These are phyloP conservation scores for Chrysosporium queenslandicum DNA, from an alignment of 2,329 filamentous ascomycete genomes.

Conservation along the genomic window DNA sequence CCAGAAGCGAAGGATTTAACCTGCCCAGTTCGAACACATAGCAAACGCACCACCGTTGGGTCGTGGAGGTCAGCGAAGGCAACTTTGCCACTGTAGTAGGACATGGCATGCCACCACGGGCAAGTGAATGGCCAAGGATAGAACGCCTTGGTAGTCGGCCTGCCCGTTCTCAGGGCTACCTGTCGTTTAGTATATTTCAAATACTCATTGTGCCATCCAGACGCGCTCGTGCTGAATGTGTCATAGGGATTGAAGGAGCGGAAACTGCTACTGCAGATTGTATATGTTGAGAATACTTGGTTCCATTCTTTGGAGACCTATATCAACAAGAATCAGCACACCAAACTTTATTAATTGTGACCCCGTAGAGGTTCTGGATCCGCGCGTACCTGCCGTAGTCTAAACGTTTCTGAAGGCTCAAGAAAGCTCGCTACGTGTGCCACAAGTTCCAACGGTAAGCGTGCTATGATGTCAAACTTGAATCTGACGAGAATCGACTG, in stretches of 20 bases:
- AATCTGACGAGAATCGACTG: slow-evolving; percentile 20
- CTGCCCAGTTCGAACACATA: background rate
- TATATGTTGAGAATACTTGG: slow-evolving; percentile 23
- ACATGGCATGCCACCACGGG: background rate
- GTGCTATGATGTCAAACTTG: slow-evolving; percentile 27
- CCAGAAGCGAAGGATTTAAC: background rate
- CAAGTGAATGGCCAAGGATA: background rate
- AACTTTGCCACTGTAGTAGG: slow-evolving; percentile 1
- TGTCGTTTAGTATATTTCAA: slow-evolving; percentile 20
- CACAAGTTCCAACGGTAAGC: slow-evolving; percentile 28
- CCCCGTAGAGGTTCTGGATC: background rate
- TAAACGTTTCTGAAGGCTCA: slow-evolving; percentile 23
- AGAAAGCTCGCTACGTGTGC: slow-evolving; percentile 23
- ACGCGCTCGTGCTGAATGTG: background rate
- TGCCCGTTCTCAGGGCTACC: slow-evolving; percentile 21
- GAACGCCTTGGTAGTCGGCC: slow-evolving; percentile 15
- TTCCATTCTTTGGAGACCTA: slow-evolving; percentile 31
- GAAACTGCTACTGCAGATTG: slow-evolving; percentile 18
- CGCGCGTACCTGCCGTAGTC: slow-evolving; percentile 23
- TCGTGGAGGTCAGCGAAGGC: background rate
- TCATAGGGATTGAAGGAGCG: background rate
- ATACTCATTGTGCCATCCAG: slow-evolving; percentile 12
- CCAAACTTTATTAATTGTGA: background rate
- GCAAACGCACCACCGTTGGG: background rate
- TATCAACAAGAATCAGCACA: background rate